Percentiles rank a stretch among this genome's conserved stretches.
Conservation (phyloP, 2,329 filamentous ascomycete genomes). For the Pyrenophora tritici-repentis region DNA sequence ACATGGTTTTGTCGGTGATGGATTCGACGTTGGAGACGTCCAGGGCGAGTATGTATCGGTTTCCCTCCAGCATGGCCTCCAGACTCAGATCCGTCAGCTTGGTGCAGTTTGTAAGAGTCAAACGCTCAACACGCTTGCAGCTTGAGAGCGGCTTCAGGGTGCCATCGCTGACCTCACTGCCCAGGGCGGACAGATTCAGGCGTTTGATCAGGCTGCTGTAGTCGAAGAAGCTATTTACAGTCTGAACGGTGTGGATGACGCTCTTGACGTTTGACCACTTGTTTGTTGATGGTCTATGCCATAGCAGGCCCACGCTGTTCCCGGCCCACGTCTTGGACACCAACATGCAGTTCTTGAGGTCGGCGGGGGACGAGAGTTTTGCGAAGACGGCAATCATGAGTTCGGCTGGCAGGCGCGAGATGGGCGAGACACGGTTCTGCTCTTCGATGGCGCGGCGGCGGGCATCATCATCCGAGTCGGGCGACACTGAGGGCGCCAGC, state of each 20-base stretch:
- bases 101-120: slow-evolving; percentile 89
- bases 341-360: slow-evolving; percentile 86
- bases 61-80: slow-evolving; percentile 77
- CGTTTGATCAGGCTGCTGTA: slow-evolving; percentile 91
- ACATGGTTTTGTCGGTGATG: slow-evolving; percentile 81
- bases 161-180: slow-evolving; percentile 80
- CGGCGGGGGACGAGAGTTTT: slow-evolving; percentile 74
- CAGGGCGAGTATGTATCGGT: slow-evolving; percentile 80
- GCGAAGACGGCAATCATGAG: slow-evolving; percentile 92
- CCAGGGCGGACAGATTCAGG: slow-evolving; percentile 83
- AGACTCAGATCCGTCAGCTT: slow-evolving; percentile 84
- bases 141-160: slow-evolving; percentile 79
- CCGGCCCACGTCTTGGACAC: slow-evolving; percentile 94
- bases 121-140: slow-evolving; percentile 88
- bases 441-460: slow-evolving; percentile 60
- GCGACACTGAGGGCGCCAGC: slow-evolving; percentile 77
- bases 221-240: slow-evolving; percentile 77
- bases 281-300: slow-evolving; percentile 91
- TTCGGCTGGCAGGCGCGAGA: slow-evolving; percentile 87
- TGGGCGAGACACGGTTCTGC: slow-evolving; percentile 72
- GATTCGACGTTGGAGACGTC: slow-evolving; percentile 83
- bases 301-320: slow-evolving; percentile 89
- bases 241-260: slow-evolving; percentile 78
- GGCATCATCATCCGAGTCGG: slow-evolving; percentile 76
- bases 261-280: slow-evolving; percentile 80